Evolutionary conservation across 2,329 filamentous ascomycete species (phyloP).

Genomic region (Venturiaceae sp.): DNA sequence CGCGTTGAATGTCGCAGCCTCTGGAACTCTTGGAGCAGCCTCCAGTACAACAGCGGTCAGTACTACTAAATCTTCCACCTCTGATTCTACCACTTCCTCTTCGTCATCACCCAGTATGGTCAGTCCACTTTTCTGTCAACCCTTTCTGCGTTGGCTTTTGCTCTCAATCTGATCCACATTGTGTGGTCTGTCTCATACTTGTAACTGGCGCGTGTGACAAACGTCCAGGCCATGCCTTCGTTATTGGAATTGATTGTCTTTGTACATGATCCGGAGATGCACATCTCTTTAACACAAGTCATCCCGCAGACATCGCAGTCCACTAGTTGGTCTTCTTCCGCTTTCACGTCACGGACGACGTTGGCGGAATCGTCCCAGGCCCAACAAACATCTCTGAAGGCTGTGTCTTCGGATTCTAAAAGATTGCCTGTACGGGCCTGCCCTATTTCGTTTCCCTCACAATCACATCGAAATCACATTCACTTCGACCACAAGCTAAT

Average conservation of each 20-base stretch:
- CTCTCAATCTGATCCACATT: not conserved
- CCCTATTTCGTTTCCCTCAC: not conserved
- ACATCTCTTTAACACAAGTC: not conserved
- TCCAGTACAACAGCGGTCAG: slow-evolving; percentile 12
- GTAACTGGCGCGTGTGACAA: not conserved
- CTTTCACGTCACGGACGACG: not conserved
- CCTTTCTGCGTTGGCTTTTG: not conserved
- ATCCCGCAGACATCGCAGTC: not conserved
- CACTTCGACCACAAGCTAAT: not conserved
- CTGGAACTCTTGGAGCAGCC: slow-evolving; percentile 44
- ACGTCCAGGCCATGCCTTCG: not conserved
- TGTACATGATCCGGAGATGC: too few relatives aligned
- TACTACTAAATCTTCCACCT: slow-evolving; percentile 10
- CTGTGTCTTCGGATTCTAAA: not conserved
- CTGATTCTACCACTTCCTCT: slow-evolving; percentile 7
- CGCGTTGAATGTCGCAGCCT: slow-evolving; percentile 39
- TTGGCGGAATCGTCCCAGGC: not conserved
- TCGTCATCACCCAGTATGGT: not conserved
- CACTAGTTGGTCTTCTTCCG: slow-evolving; percentile 1
- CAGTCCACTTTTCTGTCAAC: not conserved
- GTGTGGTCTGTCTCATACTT: not conserved
- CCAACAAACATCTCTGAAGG: not conserved
- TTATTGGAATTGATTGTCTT: not conserved
- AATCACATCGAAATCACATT: not conserved
- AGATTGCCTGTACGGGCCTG: not conserved